Base-by-base conservation (phyloP, 257 asterid species). In the Fraxinus quadrangulata region DNA sequence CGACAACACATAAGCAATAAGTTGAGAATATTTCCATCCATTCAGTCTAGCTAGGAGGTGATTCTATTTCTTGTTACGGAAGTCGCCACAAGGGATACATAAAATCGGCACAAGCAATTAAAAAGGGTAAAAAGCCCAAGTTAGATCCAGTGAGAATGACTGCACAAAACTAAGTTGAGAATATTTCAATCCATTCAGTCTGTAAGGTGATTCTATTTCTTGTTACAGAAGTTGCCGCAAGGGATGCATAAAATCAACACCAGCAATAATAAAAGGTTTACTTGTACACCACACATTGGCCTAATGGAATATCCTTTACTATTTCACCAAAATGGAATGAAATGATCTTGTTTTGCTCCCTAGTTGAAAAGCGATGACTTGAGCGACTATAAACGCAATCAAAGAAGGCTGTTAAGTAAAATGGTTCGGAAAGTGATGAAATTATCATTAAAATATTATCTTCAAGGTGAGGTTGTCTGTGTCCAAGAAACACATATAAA, bases 1-100 rank as follows among this genome's bases (percentile, higher is more conserved):
- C 26, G 65, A 47, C 49, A 73, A 61, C 23, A n/a, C 33, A 42
- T 12, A 31, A 72, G 17, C 13, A 10, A 4, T 11, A 24, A 26
- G 47, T 74, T 67, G 3, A 61, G 5, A 66, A 30, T 49, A n/a
- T 28, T 19, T 66, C 24, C 76, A 39, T 72, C 66, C 68, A 72
- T 75, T 19, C 40, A 28, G 63, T 65, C 72, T 75, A 81, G 36
- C 42, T 68, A 75, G 75, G 26, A 34, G 74, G 69, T 56, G 78
- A 40, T 77, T 56, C 45, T 72, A 24, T 72, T 51, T 23, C 49
- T 49, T n/a, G 39, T 73, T 67, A n/a, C 63, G 21, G 5, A 71
- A 63, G 72, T 59, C 77, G 34, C 26, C 19, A 34, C 17, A 19
- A 47, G 28, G 33, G 33, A 68, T 51, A 26, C 6, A 72, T 47